Percentiles rank a stretch among this genome's conserved stretches.
phyloP scores from a whole-genome alignment of 2,329 filamentous ascomycete species.

The Penicillium aurantiogriseum region DNA sequence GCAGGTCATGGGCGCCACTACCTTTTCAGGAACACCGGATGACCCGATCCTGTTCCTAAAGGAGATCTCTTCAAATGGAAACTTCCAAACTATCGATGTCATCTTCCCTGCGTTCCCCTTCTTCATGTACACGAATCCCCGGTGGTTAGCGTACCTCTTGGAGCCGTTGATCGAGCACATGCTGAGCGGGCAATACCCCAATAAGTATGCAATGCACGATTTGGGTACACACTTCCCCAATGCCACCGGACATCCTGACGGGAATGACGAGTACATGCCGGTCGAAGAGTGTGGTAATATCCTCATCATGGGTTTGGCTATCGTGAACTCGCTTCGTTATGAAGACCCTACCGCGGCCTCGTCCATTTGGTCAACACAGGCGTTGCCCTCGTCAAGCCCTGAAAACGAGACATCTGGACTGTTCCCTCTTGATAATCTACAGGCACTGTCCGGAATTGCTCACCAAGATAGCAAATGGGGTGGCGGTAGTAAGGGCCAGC shows the following conservation, averaged over 20 bases:
- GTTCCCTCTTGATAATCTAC: constrained; percentile 52
- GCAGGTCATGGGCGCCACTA: constrained; percentile 76
- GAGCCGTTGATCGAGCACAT: constrained; percentile 81
- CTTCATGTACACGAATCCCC: constrained; percentile 80
- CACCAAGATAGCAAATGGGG: constrained; percentile 64
- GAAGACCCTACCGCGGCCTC: constrained; percentile 54
- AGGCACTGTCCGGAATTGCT: constrained; percentile 51
- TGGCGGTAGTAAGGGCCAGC: constrained; percentile 52
- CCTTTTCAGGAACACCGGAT: constrained; percentile 69
- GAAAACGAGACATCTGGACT: constrained; percentile 28
- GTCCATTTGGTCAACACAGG: constrained; percentile 57
- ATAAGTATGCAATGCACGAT: constrained; percentile 57
- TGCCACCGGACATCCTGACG: constrained; percentile 54
- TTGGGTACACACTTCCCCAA: constrained; percentile 55
- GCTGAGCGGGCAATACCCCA: constrained; percentile 78
- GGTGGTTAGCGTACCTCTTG: constrained; percentile 74
- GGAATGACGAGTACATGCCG: constrained; percentile 57
- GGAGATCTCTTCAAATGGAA: constrained; percentile 82
- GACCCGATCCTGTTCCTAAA: constrained; percentile 76
- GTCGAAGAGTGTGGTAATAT: constrained; percentile 67
- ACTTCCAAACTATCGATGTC: constrained; percentile 82
- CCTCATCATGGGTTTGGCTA: constrained; percentile 75
- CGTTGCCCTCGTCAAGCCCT: constrained; percentile 22
- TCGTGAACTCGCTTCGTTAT: constrained; percentile 72
- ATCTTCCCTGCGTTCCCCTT: constrained; percentile 85